Evolutionary conservation across 495 filamentous ascomycete genomes (phyloP), one percentile per base, ranked within the genome.

Genomic region (Choiromyces venosus): DNA sequence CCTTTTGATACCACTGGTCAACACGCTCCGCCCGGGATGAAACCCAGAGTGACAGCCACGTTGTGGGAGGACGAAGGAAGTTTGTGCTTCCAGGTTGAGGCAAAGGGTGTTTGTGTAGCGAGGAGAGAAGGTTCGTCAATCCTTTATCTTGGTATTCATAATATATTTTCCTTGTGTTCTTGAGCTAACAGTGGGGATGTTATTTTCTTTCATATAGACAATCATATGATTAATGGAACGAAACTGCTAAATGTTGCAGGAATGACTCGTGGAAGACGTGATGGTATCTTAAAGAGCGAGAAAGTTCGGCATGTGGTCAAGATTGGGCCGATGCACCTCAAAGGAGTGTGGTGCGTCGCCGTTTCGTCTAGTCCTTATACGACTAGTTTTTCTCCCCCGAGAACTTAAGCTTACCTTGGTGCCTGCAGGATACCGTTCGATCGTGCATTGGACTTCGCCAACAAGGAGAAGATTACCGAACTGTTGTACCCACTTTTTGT

Each of bases 381-480:
- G 5, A 35, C 67, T 69, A 38, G 52, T 72, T 21, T 67, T 71
- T 65, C 18, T 37, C 61, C 25, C 77, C 64, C n/a, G 19, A 65
- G 64, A 74, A 8, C 81, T 67, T 79, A 72, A 46, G 69, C 29
- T 44, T 73, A 78, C 46, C 70, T 79, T 76, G 71, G 76, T 75
- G 37, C 36, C 67, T 69, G 29, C 77, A 97, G 94, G 94, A 99
- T 99, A 81, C 95, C 95, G 12, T 99, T 96, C 77, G 96, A 98
- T 73, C 89, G 96, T 69, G 95, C 95, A 2, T 84, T 99, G 61
- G 95, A 99, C 76, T 99, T 99, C 81, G 96, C 95, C 52, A 99
- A 99, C 85, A 97, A 97, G 86, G 95, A 99, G 83, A 97, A 98
- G 84, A 99, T 99, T 76, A 98, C 96, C 0, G 94, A 99, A 82